Percentiles rank a stretch among this genome's conserved stretches.
Conservation (phyloP, 768 basidiomycete genomes). For the Epithele typhae region DNA sequence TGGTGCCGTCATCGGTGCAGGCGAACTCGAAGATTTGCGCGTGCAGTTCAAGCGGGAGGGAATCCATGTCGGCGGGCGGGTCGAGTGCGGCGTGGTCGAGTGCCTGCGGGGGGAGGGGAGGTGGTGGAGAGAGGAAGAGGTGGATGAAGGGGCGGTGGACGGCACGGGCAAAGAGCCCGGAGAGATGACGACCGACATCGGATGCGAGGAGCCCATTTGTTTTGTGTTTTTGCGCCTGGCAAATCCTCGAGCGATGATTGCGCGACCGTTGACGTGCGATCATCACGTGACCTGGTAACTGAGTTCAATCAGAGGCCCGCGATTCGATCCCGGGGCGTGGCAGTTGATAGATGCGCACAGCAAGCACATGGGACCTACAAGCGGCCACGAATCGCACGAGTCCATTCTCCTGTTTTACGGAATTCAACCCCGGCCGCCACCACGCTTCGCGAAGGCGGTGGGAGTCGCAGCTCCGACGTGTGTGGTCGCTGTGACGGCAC, state of each 20-base stretch:
- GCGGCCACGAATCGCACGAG: not conserved
- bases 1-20: slow-evolving; percentile 27
- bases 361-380: slow-evolving; percentile 1
- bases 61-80: slow-evolving; percentile 11
- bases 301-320: slow-evolving; percentile 5
- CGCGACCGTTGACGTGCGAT: slow-evolving; percentile 15
- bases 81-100: not conserved
- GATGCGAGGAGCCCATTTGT: not conserved
- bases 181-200: too few species aligned
- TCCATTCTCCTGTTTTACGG: slow-evolving; percentile 2
- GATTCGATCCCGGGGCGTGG: slow-evolving; percentile 9
- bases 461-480: not conserved
- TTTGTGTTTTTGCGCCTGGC: slow-evolving; percentile 4
- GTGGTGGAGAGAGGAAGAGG: not conserved
- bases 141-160: not conserved
- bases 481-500: not conserved
- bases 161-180: too few species aligned
- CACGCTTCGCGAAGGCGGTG: slow-evolving; percentile 4
- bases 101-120: not conserved
- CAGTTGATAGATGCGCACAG: not conserved
- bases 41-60: slow-evolving; percentile 26
- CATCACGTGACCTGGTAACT: slow-evolving; percentile 7
- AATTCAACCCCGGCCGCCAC: not conserved
- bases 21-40: slow-evolving; percentile 27
- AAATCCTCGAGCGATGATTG: slow-evolving; percentile 13